Percentiles rank a stretch among this genome's conserved stretches.
These are phyloP conservation scores for Calophaca sinica DNA, from an alignment of 306 rosid species.

Conservation along the genomic window DNA sequence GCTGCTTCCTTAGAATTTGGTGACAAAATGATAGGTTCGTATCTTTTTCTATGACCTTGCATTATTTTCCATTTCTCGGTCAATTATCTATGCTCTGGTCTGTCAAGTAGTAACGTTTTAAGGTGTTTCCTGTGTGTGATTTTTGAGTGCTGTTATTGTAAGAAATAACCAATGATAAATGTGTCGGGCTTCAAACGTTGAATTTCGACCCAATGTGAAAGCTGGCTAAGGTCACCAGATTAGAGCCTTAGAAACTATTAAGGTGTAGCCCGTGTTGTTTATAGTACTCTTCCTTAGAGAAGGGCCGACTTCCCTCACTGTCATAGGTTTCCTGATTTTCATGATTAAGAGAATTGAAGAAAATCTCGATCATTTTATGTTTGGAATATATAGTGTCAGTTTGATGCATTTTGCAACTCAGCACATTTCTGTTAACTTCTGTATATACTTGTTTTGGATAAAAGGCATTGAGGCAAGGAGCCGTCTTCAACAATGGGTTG, in stretches of 20 bases:
- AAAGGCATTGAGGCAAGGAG: too few relatives aligned
- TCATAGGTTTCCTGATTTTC: neutral
- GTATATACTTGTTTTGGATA: too few relatives aligned
- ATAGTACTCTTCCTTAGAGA: too few relatives aligned
- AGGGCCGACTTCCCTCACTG: neutral
- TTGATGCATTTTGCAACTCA: too few relatives aligned
- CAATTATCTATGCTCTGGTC: neutral
- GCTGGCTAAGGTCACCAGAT: neutral
- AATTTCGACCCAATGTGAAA: neutral
- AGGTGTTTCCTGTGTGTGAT: too few relatives aligned
- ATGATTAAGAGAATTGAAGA: neutral
- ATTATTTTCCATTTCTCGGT: neutral
- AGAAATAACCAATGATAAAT: neutral
- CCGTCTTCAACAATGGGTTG: too few relatives aligned
- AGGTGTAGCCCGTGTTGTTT: too few relatives aligned
- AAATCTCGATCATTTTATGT: neutral
- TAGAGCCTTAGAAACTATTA: neutral
- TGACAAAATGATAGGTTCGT: conserved; percentile 70
- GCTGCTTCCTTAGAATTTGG: conserved; percentile 65
- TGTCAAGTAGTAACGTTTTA: too few relatives aligned
- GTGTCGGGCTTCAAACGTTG: neutral
- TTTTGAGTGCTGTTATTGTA: neutral
- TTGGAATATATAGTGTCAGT: too few relatives aligned
- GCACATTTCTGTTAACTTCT: too few relatives aligned
- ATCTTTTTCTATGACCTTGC: neutral